Evolutionary conservation across 495 filamentous ascomycete species (phyloP), one percentile per base, ranked within the genome.

Genomic region (Trichoderma virens): DNA sequence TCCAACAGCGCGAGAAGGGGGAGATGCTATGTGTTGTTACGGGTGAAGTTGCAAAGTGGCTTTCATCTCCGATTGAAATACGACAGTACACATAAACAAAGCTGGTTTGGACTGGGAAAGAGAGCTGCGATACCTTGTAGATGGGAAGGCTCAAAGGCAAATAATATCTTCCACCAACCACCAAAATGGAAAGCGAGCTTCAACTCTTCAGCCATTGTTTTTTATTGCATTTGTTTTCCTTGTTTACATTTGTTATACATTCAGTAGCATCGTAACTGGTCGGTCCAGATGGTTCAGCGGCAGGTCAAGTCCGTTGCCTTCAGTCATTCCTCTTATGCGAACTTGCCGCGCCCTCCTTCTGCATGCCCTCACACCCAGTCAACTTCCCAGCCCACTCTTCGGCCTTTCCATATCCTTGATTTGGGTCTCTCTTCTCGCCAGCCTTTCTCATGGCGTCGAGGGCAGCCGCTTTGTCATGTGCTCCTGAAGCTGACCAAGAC

Each of bases 331-430:
- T 62, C 43, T 47, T 18, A n/a, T 47, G 43, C n/a, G 43, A 18
- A 23, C 77, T 80, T 7, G 73, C 75, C 8, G 66, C 72, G 3
- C 79, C 79, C 65, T 80, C 79, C 32, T 77, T 67, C 60, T 67
- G 64, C 79, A 80, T 82, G 6, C 79, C 78, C 69, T 78, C 76
- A 62, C 79, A 82, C 0, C 78, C 78, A 1, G 74, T 74, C 20
- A 71, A 64, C 65, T 74, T 65, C 8, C 79, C 79, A 0, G 77
- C 70, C 28, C 77, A 70, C 73, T 80, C 75, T 62, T 82, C 79
- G 27, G 69, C 71, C 31, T 73, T 71, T n/a, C 79, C 79, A 61
- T 71, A 80, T 2, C 79, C 79, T 28, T 70, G 64, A 8, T 68
- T 65, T 4, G 76, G 71, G 65, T 82, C 73, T 51, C 78, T 75